Conservation (phyloP, 805 yeast species). For the Candida boleticola region DNA sequence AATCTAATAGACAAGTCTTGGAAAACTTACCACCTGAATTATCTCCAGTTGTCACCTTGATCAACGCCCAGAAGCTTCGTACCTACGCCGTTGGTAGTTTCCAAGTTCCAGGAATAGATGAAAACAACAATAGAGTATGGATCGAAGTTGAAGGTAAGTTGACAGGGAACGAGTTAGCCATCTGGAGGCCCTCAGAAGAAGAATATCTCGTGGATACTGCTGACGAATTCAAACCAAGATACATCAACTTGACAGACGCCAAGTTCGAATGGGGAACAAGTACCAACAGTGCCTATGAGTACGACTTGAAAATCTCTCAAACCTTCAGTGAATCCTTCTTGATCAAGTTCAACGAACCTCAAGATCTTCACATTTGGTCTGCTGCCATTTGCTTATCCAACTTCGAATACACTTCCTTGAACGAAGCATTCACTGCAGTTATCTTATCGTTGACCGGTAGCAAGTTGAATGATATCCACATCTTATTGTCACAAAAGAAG, state of each 20-base stretch:
- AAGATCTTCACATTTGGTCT: conserved; percentile 37
- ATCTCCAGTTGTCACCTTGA: conserved; percentile 66
- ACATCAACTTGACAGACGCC: conserved; percentile 51
- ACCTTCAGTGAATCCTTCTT: conserved; percentile 25
- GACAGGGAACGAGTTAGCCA: conserved; percentile 54
- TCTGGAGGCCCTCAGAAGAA: conserved; percentile 40
- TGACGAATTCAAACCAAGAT: conserved; percentile 47
- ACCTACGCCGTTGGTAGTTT: conserved; percentile 56
- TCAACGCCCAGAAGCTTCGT: conserved; percentile 68
- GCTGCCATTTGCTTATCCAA: conserved; percentile 52
- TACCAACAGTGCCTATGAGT: conserved; percentile 6
- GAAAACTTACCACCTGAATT: conserved; percentile 57
- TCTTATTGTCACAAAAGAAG: conserved; percentile 49
- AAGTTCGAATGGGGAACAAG: conserved; percentile 12
- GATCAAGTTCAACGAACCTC: conserved; percentile 20
- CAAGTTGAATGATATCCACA: conserved; percentile 54
- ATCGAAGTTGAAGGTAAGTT: conserved; percentile 35
- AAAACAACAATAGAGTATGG: conserved; percentile 27
- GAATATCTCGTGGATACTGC: conserved; percentile 24
- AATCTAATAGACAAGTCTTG: conserved; percentile 18
- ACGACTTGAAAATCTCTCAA: conserved; percentile 25
- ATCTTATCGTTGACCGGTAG: conserved; percentile 58
- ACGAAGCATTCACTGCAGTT: conserved; percentile 66
- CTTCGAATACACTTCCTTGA: conserved; percentile 55
- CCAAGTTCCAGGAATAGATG: conserved; percentile 25